Evolutionary conservation across 2,329 filamentous ascomycete genomes (phyloP), one percentile per base, ranked within the genome.

Genomic region (Aspergillus ochraceus): DNA sequence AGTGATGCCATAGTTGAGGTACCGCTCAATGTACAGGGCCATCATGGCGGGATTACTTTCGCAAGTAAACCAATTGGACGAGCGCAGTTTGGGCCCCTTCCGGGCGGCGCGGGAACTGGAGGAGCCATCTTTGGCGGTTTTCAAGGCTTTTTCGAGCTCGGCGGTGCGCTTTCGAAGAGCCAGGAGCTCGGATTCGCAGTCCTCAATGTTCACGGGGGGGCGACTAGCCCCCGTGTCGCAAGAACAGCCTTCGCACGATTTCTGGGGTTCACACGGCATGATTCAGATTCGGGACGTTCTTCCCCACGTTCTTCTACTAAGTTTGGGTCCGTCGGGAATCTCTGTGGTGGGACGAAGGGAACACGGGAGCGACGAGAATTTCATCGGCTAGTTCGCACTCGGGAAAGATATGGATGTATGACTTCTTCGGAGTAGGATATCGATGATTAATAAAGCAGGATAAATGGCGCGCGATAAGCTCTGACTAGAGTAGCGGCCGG

Each of bases 1-100:
- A 1, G 81, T 83, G 49, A 83, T 68, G 8, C 81, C 81, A 55
- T 78, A 82, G 69, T 83, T 83, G 63, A 83, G 74, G 61, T 80
- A 82, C 30, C 81, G 76, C 64, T 83, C 81, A 58, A 81, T 76
- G 65, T 83, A 83, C 30, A 81, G 68, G 10, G 78, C 76, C n/a
- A 71, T 76, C 76, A 80, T 77, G 17, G 73, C 76, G 14, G 77
- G 76, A 60, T 80, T 76, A 46, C 71, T 73, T 36, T 77, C 69
- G 39, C 76, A 73, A 59, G 77, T 75, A 65, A 81, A 81, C 80
- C 80, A 82, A 14, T 71, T 65, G 6, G 75, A 67, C n/a, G 78
- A 80, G 2, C 79, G 75, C 39, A 80, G 67, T 61, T 69, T 74
- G 42, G 69, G 65, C 19, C 64, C 62, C n/a, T 26, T 55, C 47